These are phyloP conservation scores for Penicillium sp. DNA, from an alignment of 2,329 filamentous ascomycete species.

Conservation along the genomic window DNA sequence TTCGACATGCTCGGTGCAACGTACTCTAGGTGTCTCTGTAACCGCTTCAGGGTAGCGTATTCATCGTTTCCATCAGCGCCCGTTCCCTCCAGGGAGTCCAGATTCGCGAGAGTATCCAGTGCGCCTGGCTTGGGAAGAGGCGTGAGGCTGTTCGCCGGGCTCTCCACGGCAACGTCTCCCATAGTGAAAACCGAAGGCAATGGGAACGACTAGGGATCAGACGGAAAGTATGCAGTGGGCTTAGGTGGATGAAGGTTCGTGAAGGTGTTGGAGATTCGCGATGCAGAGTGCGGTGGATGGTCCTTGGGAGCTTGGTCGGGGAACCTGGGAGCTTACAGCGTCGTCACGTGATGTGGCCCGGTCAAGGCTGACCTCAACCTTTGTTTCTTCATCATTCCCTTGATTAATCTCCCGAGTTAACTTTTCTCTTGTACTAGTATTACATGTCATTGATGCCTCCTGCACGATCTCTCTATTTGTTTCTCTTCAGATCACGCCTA, in stretches of 20 bases:
- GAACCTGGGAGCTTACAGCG: constrained; percentile 4
- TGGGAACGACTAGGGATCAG: background rate
- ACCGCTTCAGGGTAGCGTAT: constrained; percentile 93
- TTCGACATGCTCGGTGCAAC: constrained; percentile 32
- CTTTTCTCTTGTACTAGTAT: too few relatives aligned
- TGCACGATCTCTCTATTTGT: too few relatives aligned
- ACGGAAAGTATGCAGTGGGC: background rate
- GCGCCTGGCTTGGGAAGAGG: constrained; percentile 81
- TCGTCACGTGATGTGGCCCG: constrained; percentile 9
- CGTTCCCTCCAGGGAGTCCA: constrained; percentile 86
- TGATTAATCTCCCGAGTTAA: too few relatives aligned
- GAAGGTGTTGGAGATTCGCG: constrained; percentile 12
- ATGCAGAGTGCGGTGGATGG: constrained; percentile 17
- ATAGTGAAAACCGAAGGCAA: constrained; percentile 54
- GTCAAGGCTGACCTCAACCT: too few relatives aligned
- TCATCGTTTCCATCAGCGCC: constrained; percentile 83
- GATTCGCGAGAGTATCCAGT: constrained; percentile 79
- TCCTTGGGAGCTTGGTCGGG: constrained; percentile 19
- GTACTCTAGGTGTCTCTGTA: constrained; percentile 94
- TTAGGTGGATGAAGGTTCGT: constrained; percentile 9
- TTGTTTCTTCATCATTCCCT: too few relatives aligned
- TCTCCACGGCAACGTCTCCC: constrained; percentile 88
- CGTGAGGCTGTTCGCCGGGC: constrained; percentile 71
- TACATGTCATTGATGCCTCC: too few relatives aligned
- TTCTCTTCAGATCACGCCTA: too few relatives aligned